Evolutionary conservation across 768 basidiomycete genomes (phyloP), one percentile per base, ranked within the genome.

Genomic region (Lyophyllum atratum): DNA sequence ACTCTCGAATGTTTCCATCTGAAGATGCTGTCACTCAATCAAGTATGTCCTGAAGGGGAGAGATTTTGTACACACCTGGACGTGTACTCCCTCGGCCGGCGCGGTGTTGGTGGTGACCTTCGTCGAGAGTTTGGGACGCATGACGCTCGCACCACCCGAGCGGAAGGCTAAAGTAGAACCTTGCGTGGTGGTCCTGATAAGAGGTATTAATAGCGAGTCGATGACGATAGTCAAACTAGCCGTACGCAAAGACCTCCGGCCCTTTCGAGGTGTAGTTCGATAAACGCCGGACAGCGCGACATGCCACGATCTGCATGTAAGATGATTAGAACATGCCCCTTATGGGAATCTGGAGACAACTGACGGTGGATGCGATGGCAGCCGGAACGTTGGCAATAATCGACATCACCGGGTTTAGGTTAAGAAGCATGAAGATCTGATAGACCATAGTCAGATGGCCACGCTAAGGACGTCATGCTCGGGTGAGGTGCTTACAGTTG

Each of bases 361-460:
- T 61, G 52, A 87, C 87, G 6, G 85, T 86, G 21, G 84, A 85
- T 3, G 83, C 80, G 57, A 89, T 82, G 17, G 86, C 86, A 31
- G 87, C 86, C 3, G 87, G 87, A 42, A 89, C 86, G 61, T 89
- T 89, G 45, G 82, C 83, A 52, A 89, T 85, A 68, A 90, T 83
- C 29, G 84, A 85, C 85, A 88, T 86, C 54, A 88, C 80, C n/a
- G 83, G 76, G 61, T 88, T 89, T 51, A 88, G 73, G 69, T 89
- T 78, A 15, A 89, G 70, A 40, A 89, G 68, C 85, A 88, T 87
- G 70, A 87, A 87, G 33, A 74, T 67, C 78, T 79, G 47, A 43
- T 33, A 12, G 17, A 37, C 2, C 10, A n/a, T 12, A 14, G 33
- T 55, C 48, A 65, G 43, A 10, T 49, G 19, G 48, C 45, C 43